phyloP scores from a whole-genome alignment of 2,329 filamentous ascomycete species.

The Penicillium sp. region DNA sequence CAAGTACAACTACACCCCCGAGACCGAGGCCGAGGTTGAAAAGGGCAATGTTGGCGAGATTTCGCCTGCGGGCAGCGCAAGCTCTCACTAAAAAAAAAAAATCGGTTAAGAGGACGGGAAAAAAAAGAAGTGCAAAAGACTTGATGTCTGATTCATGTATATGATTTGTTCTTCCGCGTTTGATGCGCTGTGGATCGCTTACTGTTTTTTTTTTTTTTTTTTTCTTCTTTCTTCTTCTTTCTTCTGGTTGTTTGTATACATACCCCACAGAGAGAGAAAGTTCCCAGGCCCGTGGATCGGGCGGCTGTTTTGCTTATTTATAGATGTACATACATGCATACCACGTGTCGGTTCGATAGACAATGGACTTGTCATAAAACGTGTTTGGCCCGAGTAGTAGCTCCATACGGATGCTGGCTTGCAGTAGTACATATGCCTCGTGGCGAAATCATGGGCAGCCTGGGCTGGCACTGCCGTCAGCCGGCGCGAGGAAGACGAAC shows the following conservation, averaged over 20 bases:
- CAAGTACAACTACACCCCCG: conserved; percentile 36
- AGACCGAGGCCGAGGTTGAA: conserved; percentile 31
- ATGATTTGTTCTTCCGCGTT: conserved; percentile 1
- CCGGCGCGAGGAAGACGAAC: too few species aligned
- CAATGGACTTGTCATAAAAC: background rate
- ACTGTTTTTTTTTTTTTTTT: background rate
- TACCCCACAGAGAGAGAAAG: conserved; percentile 5
- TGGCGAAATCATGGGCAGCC: too few species aligned
- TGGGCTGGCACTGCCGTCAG: too few species aligned
- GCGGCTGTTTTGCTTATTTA: background rate
- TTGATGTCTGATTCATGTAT: background rate
- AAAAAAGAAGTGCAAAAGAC: background rate
- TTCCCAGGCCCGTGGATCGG: conserved; percentile 6
- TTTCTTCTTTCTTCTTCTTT: background rate
- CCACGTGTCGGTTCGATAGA: background rate
- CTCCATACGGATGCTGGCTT: background rate
- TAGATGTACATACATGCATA: background rate
- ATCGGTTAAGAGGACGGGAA: background rate
- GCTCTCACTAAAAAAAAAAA: conserved; percentile 14
- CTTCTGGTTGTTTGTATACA: conserved; percentile 3
- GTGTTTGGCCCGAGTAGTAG: background rate
- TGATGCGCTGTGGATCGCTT: conserved; percentile 1
- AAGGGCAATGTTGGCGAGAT: conserved; percentile 18
- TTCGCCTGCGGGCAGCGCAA: conserved; percentile 16
- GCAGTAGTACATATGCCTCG: background rate